Evolutionary conservation across 495 filamentous ascomycete species (phyloP), one percentile per base, ranked within the genome.

Genomic region (Podospora didyma): DNA sequence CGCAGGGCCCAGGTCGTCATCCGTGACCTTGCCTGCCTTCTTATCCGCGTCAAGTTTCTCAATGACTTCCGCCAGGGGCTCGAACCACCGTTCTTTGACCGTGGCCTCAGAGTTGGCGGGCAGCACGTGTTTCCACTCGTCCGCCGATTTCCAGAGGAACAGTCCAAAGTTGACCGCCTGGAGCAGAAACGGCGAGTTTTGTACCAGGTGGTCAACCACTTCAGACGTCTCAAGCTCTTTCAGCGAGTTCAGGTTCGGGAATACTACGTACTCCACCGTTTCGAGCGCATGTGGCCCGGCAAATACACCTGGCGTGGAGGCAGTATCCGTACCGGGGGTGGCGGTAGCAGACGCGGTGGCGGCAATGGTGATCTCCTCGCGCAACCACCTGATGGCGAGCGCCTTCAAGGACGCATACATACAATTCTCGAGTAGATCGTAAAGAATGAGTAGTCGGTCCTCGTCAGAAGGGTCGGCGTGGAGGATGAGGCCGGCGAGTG

Each of bases 371-470:
- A 93, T 81, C 67, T 96, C 93, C 49, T 92, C 85, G 66, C 92
- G 92, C 3, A 97, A 73, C 89, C 95, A 97, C 22, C 82, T 80
- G 11, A 97, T 81, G 0, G 92, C 92, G 52, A 83, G 86, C 14
- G 87, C 91, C 60, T 90, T 91, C 45, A 94, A 79, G 2, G 87
- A 81, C 22, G 89, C 81, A 64, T 84, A 89, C 6, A 87, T 85
- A 61, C 87, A 89, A 58, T 96, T 83, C 69, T 94, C 86, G 24
- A 97, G 76, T 3, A 93, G 86, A 46, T 89, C 86, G 44, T 84
- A 80, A 11, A 97, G 87, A 55, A 96, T 88, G 4, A 85, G 81
- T 41, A 95, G 80, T 1, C 91, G 81, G 26, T 83, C 79, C 0
- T 81, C 69, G 44, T 87, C 81, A 1, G 84, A 82, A 1, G 92